Evolutionary conservation across 2,329 filamentous ascomycete species (phyloP), one percentile per base, ranked within the genome.

Genomic region (Sphaerulina musiva): DNA sequence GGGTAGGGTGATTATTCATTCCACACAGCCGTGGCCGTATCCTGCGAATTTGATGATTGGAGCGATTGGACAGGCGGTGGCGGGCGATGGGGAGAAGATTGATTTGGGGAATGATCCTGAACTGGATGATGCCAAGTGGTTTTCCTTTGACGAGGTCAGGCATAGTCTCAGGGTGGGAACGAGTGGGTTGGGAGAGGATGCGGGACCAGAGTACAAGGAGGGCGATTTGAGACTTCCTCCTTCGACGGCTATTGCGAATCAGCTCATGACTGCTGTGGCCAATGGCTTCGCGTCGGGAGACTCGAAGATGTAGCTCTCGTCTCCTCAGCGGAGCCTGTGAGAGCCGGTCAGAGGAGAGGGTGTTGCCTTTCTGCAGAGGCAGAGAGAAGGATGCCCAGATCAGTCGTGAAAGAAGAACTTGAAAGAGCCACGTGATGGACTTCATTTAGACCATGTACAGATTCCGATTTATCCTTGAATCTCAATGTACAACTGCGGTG

Each of bases 101-200:
- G 80, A 84, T 64, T 74, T 98, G 3, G 84, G 87, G 11, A 87
- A 97, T 70, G 93, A 98, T 69, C 88, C 89, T 0, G 93, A 98
- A 75, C 72, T 98, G 58, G 89, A 95, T 68, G 82, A 87, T 71
- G 93, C 93, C 2, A 86, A 83, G 69, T 98, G 93, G 93, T 92
- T 92, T 65, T 73, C 80, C 0, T 74, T 95, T 34, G 89, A 89
- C 1, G 90, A 95, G 72, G 82, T 95, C 2, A 77, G 83, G 65
- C 81, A 86, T 66, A 92, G 89, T 1, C 72, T 97, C 67, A 72
- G 73, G 53, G 74, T 80, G 7, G 86, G 87, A 0, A 82, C 82
- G 0, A 85, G 82, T 69, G 79, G 79, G 2, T 67, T 95, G 55
- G 86, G 83, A 11, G 85, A 86, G 41, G 69, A 75, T 1, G 74